Percentiles rank a stretch among this genome's conserved stretches.
phyloP scores from a whole-genome alignment of 345 rosid species.

The Salix brachista region DNA sequence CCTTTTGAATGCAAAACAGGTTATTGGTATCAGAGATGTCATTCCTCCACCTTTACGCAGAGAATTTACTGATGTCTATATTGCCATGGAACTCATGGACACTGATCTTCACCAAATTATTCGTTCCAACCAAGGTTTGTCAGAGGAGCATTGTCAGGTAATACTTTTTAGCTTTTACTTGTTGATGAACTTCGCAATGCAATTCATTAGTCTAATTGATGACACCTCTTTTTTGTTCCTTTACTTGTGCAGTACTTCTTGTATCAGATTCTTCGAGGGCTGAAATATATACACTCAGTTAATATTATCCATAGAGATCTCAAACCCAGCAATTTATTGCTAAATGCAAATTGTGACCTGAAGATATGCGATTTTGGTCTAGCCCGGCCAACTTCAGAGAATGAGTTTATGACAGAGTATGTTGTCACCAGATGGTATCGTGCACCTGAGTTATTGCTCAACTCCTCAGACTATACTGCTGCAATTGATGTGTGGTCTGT shows the following conservation, averaged over 20 bases:
- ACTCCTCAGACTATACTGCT: slow-evolving; percentile 83
- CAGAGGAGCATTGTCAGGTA: slow-evolving; percentile 99
- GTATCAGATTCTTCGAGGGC: slow-evolving; percentile 90
- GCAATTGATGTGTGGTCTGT: slow-evolving; percentile 99
- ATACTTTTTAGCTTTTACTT: not conserved
- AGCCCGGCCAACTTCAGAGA: slow-evolving; percentile 84
- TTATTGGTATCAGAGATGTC: slow-evolving; percentile 73
- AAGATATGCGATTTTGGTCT: slow-evolving; percentile 96
- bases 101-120: slow-evolving; percentile 95
- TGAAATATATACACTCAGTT: slow-evolving; percentile 94
- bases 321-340: slow-evolving; percentile 85
- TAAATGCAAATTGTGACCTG: slow-evolving; percentile 87
- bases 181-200: not conserved
- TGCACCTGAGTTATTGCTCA: slow-evolving; percentile 90
- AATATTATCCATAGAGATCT: slow-evolving; percentile 90
- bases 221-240: not conserved
- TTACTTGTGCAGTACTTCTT: slow-evolving; percentile 72
- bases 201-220: slow-evolving; percentile 1
- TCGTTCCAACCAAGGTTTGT: slow-evolving; percentile 75
- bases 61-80: slow-evolving; percentile 84
- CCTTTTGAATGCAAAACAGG: slow-evolving; percentile 44
- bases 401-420: slow-evolving; percentile 95
- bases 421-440: slow-evolving; percentile 98
- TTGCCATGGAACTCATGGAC: slow-evolving; percentile 86
- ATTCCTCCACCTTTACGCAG: slow-evolving; percentile 83